These are phyloP conservation scores for Smittium mucronatum DNA, from an alignment of 371 early-diverging fungal species.

Conservation along the genomic window DNA sequence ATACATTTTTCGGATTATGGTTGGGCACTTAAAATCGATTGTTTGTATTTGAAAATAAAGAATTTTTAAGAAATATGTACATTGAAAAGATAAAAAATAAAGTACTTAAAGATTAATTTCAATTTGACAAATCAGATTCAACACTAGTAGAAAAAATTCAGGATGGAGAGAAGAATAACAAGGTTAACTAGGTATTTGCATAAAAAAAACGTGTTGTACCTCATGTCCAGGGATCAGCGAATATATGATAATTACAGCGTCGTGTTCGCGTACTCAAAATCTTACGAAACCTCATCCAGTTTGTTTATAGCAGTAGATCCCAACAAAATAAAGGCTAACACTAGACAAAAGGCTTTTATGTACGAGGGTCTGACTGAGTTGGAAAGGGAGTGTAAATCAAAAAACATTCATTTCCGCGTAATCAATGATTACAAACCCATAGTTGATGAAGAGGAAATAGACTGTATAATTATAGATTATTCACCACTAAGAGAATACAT, in stretches of 20 bases:
- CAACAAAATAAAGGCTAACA: not conserved
- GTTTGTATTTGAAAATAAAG: too few species aligned
- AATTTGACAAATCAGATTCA: too few species aligned
- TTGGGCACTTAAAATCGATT: too few species aligned
- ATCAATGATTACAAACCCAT: not conserved
- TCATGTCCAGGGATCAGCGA: not conserved
- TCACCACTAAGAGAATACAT: not conserved
- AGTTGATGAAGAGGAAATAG: not conserved
- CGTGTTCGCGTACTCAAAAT: not conserved
- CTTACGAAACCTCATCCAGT: not conserved
- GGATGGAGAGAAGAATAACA: not conserved
- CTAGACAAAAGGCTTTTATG: not conserved
- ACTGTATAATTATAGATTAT: not conserved
- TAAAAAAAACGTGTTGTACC: not conserved
- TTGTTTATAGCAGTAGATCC: not conserved
- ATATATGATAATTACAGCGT: not conserved
- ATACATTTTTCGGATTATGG: too few species aligned
- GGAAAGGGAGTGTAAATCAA: not conserved
- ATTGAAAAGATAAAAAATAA: too few species aligned
- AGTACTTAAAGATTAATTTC: too few species aligned
- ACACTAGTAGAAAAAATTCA: too few species aligned
- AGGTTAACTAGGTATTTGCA: not conserved
- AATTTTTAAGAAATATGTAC: too few species aligned
- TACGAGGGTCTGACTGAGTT: not conserved
- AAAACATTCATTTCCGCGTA: not conserved